Base-by-base conservation (phyloP, 1,139 yeast species). In the Pichia sp. region DNA sequence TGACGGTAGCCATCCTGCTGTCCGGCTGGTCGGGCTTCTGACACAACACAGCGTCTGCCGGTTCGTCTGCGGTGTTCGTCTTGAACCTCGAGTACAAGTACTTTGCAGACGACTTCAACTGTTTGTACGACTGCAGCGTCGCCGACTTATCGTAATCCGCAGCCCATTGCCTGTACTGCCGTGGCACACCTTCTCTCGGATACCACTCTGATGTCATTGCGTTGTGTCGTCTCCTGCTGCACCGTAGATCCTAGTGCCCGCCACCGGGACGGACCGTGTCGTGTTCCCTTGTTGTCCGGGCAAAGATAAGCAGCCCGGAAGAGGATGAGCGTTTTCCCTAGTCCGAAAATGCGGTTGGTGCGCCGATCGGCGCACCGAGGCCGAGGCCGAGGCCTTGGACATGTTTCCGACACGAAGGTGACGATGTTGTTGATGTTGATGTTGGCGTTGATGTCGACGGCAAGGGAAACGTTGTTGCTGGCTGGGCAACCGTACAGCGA, bases 31-130 rank as follows among this genome's bases (percentile, higher is more conserved):
- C 41, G 4, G 30, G 17, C n/a, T 42, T 16, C 30, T 6, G 29
- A 42, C 16, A 16, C 8, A 20, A 6, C 8, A 20, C 17, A 4
- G 6, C 17, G 17, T 38, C 41, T n/a, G 17, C 41, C 7, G 41
- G 9, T 4, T 38, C 41, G 5, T 38, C 41, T 20, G 16, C 41
- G 20, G 24, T 30, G 42, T 31, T 12, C 27, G 51, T 34, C 43
- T 30, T 53, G 8, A 54, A 24, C 36, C 47, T 54, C 5, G 51
- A 46, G 17, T 47, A 34, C 14, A 54, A 40, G n/a, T 47, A 54
- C 34, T 54, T 43, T 2, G 56, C 56, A 6, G 54, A 51, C 16
- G 42, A 42, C 29, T 50, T 54, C 27, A 54, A 33, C n/a, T 50
- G 51, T 6, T 44, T 46, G 41, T 54, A 54, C 5, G 52, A 46